phyloP scores from a whole-genome alignment of 1,139 yeast species.

The Taphrina deformans region DNA sequence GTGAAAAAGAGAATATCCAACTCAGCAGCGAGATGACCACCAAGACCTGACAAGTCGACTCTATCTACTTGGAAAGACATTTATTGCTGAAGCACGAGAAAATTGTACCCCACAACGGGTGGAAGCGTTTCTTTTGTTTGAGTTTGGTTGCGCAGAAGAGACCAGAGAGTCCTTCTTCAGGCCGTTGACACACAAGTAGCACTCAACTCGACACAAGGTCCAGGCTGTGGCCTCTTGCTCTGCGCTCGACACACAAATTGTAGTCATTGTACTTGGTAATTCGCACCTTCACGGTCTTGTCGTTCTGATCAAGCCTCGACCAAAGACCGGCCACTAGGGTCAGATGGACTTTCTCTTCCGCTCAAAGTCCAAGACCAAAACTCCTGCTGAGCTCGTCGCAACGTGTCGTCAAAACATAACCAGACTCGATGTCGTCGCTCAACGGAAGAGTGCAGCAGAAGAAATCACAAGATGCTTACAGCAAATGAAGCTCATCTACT shows the following conservation, averaged over 20 bases:
- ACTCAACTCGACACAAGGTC: background rate
- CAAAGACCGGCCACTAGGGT: no score
- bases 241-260: no score
- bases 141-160: background rate
- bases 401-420: slow-evolving; percentile 7
- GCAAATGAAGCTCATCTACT: slow-evolving; percentile 66
- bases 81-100: no score
- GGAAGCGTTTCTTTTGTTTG: background rate
- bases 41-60: no score
- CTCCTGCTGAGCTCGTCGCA: slow-evolving; percentile 23
- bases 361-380: slow-evolving; percentile 14
- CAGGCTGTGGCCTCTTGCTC: no score
- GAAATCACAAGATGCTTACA: slow-evolving; percentile 69
- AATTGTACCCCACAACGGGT: background rate
- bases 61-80: no score
- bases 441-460: slow-evolving; percentile 54
- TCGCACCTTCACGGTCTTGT: no score
- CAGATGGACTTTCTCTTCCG: slow-evolving; percentile 31
- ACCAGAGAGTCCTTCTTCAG: background rate
- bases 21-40: no score
- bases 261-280: no score
- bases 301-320: no score
- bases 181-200: background rate
- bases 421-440: slow-evolving; percentile 19
- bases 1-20: no score